Evolutionary conservation across 495 filamentous ascomycete species (phyloP).

Genomic region (Penicillium paxilli): DNA sequence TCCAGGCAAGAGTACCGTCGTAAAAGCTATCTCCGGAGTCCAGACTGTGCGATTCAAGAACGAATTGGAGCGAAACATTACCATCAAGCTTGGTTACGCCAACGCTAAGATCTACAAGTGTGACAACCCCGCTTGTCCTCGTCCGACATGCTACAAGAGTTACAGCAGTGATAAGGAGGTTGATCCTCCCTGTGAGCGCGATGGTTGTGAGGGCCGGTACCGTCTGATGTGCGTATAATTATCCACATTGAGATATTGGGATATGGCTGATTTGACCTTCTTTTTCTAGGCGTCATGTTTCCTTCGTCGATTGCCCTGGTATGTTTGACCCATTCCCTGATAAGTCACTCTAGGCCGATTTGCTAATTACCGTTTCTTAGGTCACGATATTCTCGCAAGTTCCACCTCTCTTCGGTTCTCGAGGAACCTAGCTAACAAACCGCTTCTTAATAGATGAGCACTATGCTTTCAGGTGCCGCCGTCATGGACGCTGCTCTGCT

Average conservation of each 20-base stretch:
- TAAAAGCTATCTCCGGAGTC: slow-evolving; percentile 97
- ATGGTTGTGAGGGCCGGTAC: slow-evolving; percentile 85
- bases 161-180: slow-evolving; percentile 98
- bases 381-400: slow-evolving; percentile 89
- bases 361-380: slow-evolving; percentile 4
- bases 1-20: slow-evolving; percentile 84
- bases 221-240: slow-evolving; percentile 52
- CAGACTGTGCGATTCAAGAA: slow-evolving; percentile 99
- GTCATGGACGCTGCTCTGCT: slow-evolving; percentile 99
- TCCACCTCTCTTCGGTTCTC: neutral
- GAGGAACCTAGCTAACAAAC: slow-evolving; percentile 5
- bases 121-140: slow-evolving; percentile 83
- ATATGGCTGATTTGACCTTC: slow-evolving; percentile 71
- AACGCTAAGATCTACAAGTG: slow-evolving; percentile 99
- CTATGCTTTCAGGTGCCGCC: slow-evolving; percentile 97
- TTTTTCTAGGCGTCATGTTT: slow-evolving; percentile 15
- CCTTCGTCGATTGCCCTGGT: slow-evolving; percentile 93
- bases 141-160: slow-evolving; percentile 93
- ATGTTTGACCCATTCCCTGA: neutral
- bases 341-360: neutral
- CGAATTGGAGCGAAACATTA: slow-evolving; percentile 97
- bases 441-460: slow-evolving; percentile 69
- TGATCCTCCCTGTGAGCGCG: slow-evolving; percentile 90
- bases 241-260: slow-evolving; percentile 27
- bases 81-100: slow-evolving; percentile 98